Percentiles rank a stretch among this genome's conserved stretches.
Evolutionary conservation across 805 yeast species (phyloP).

Genomic region (Saccharomycopsis olivae): DNA sequence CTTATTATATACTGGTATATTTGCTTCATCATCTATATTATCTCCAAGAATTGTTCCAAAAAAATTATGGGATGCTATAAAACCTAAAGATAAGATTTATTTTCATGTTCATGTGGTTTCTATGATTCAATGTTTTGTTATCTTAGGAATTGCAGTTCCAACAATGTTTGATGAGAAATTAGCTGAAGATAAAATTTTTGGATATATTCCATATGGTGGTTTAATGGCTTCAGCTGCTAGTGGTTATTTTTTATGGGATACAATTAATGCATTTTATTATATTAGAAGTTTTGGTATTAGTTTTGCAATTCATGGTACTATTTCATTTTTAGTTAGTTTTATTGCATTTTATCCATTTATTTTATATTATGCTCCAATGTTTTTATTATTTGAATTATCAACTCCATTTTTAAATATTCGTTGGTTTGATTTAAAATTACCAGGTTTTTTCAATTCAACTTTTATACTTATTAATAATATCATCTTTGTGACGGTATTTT

Average conservation of each 20-base stretch:
- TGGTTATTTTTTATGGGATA: constrained; percentile 87
- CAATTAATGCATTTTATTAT: constrained; percentile 49
- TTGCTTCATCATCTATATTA: constrained; percentile 19
- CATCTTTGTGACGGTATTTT: constrained; percentile 52
- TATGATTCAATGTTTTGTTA: constrained; percentile 65
- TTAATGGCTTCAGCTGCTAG: constrained; percentile 52
- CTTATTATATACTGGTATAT: constrained; percentile 24
- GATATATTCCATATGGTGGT: constrained; percentile 60
- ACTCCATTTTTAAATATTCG: constrained; percentile 84
- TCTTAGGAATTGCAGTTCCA: constrained; percentile 49
- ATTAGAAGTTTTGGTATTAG: constrained; percentile 53
- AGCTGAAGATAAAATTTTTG: constrained; percentile 40
- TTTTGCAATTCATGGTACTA: constrained; percentile 65
- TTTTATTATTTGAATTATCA: constrained; percentile 71
- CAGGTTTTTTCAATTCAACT: constrained; percentile 44
- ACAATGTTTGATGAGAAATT: constrained; percentile 46
- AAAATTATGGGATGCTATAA: constrained; percentile 20
- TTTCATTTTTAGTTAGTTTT: constrained; percentile 64
- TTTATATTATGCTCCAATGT: constrained; percentile 68
- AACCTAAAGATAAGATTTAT: constrained; percentile 44
- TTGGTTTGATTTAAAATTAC: constrained; percentile 74
- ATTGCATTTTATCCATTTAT: constrained; percentile 59
- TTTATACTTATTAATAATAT: constrained; percentile 54
- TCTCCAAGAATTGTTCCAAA: constrained; percentile 21
- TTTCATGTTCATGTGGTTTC: constrained; percentile 85